These are phyloP conservation scores for Verbascum thapsus DNA, from an alignment of 257 asterid species.

Conservation along the genomic window DNA sequence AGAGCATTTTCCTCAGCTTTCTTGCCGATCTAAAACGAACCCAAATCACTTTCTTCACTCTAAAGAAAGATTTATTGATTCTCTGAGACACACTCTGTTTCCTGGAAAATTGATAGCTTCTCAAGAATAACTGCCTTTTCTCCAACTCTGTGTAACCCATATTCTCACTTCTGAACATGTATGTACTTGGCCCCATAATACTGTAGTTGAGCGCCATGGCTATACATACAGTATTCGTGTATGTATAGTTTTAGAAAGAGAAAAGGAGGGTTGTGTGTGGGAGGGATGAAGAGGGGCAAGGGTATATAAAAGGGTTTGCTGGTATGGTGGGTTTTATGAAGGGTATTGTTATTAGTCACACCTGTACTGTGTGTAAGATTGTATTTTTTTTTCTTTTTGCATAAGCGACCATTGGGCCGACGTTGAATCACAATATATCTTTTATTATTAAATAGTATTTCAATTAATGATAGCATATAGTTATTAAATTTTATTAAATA, in stretches of 20 bases:
- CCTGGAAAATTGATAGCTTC: slow-evolving; percentile 84
- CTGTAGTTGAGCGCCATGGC: slow-evolving; percentile 39
- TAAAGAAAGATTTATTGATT: slow-evolving; percentile 52
- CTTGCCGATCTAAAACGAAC: slow-evolving; percentile 47
- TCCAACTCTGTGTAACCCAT: slow-evolving; percentile 54
- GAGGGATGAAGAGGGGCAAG: neutral
- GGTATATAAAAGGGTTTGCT: neutral
- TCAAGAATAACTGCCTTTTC: slow-evolving; percentile 77
- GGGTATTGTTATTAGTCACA: too few relatives aligned
- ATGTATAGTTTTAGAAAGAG: slow-evolving; percentile 30
- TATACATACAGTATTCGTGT: neutral
- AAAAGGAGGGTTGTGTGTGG: neutral
- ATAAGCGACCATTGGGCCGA: too few relatives aligned
- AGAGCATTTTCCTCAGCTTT: slow-evolving; percentile 49
- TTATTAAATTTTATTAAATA: too few relatives aligned
- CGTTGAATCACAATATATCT: too few relatives aligned
- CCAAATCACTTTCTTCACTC: slow-evolving; percentile 52
- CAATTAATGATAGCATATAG: too few relatives aligned
- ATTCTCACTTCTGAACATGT: slow-evolving; percentile 32
- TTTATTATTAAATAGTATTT: too few relatives aligned
- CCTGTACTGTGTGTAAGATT: too few relatives aligned
- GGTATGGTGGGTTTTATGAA: too few relatives aligned
- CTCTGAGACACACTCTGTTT: slow-evolving; percentile 57
- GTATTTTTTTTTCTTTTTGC: too few relatives aligned
- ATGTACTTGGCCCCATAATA: slow-evolving; percentile 30